Conservation (phyloP, 805 yeast species). For the Cephaloascus fragrans region DNA sequence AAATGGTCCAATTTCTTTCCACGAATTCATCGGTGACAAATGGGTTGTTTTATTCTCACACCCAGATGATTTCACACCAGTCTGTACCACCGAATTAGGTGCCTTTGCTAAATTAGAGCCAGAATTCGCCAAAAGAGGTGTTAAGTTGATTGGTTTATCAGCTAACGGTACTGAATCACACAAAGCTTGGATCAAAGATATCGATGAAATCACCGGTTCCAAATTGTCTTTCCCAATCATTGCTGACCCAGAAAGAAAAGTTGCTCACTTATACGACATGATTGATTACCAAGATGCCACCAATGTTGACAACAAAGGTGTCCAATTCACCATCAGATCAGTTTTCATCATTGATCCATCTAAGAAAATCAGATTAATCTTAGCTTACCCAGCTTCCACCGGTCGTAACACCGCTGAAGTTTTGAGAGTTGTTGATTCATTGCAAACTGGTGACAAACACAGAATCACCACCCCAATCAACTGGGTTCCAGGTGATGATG, state of each 20-base stretch:
- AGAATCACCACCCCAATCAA: constrained; percentile 62
- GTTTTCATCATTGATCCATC: constrained; percentile 64
- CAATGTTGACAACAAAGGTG: constrained; percentile 55
- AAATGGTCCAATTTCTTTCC: constrained; percentile 52
- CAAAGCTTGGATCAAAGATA: constrained; percentile 61
- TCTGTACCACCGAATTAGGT: constrained; percentile 71
- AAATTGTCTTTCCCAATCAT: constrained; percentile 55
- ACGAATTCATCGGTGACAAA: constrained; percentile 47
- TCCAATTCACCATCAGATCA: constrained; percentile 60
- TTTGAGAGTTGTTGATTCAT: constrained; percentile 58
- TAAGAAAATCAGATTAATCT: constrained; percentile 50
- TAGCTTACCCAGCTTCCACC: constrained; percentile 65
- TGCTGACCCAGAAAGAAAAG: constrained; percentile 54
- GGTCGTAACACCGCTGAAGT: constrained; percentile 74
- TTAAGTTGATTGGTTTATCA: constrained; percentile 59
- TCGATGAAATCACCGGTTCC: constrained; percentile 56
- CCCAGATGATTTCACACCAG: constrained; percentile 75
- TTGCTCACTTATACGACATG: constrained; percentile 60
- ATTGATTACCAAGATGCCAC: constrained; percentile 61
- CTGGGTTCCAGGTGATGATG: constrained; percentile 70
- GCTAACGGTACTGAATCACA: constrained; percentile 57
- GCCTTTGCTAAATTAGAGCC: constrained; percentile 66
- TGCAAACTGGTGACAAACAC: constrained; percentile 53
- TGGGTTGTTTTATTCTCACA: constrained; percentile 68
- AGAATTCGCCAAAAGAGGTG: constrained; percentile 55